Percentiles rank a stretch among this genome's conserved stretches.
These are phyloP conservation scores for Rhizophagus clarus DNA, from an alignment of 192 early-diverging fungal genomes.

Conservation along the genomic window DNA sequence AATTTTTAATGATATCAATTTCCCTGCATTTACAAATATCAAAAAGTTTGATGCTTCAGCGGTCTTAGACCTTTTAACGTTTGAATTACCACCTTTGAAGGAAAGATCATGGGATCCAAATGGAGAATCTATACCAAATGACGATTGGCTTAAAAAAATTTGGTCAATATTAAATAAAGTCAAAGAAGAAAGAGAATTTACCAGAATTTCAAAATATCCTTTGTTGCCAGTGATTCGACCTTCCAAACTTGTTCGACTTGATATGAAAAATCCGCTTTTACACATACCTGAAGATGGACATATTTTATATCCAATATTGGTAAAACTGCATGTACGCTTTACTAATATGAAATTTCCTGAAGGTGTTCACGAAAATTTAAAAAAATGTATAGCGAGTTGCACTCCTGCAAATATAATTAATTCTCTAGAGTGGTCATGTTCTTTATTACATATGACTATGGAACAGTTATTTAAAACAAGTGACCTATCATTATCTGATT, in stretches of 20 bases:
- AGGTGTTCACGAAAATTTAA: not conserved
- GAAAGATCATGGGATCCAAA: not conserved
- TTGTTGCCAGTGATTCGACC: not conserved
- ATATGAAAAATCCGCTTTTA: slow-evolving; percentile 2
- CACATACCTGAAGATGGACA: not conserved
- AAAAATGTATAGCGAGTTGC: not conserved
- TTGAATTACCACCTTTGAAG: not conserved
- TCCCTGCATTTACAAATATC: not conserved
- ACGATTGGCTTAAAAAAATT: not conserved
- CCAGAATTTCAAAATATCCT: not conserved
- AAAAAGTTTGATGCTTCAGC: not conserved
- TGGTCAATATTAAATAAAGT: not conserved
- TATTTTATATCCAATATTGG: not conserved
- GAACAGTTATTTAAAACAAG: not conserved
- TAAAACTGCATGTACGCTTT: not conserved
- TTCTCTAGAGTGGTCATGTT: not conserved
- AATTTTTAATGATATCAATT: not conserved
- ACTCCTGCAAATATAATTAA: not conserved
- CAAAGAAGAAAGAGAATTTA: not conserved
- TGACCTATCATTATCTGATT: not conserved
- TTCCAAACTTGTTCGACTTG: not conserved
- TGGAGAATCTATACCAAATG: not conserved
- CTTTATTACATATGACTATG: not conserved
- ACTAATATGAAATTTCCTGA: not conserved
- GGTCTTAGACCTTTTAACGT: not conserved